phyloP scores from a whole-genome alignment of 371 early-diverging fungal genomes.

The Zychaea mexicana region DNA sequence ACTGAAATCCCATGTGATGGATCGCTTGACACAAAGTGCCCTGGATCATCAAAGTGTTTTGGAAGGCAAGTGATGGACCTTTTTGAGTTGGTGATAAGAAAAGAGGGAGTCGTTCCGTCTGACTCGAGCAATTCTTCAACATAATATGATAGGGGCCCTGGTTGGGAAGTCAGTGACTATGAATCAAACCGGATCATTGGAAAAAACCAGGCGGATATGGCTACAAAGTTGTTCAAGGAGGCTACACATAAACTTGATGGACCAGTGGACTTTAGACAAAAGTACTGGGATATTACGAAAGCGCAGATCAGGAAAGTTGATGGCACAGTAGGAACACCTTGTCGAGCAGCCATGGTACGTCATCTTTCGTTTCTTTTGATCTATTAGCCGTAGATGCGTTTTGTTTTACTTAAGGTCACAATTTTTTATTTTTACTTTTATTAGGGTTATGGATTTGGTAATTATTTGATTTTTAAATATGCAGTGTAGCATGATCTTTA shows the following conservation, averaged over 20 bases:
- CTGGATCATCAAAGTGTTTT: conserved; percentile 39
- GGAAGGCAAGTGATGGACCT: conserved; percentile 27
- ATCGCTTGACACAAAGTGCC: conserved; percentile 34
- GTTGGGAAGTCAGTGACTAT: conserved; percentile 38
- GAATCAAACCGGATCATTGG: conserved; percentile 68
- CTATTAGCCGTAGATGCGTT: too few species aligned
- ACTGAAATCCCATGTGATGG: conserved; percentile 67
- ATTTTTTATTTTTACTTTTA: conserved; percentile 20
- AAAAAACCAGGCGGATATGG: conserved; percentile 44
- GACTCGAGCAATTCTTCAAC: too few species aligned
- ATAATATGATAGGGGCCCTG: conserved; percentile 36
- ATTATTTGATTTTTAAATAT: not conserved
- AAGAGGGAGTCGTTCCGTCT: too few species aligned
- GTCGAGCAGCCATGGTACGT: conserved; percentile 53
- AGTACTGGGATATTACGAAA: conserved; percentile 55
- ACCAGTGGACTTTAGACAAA: conserved; percentile 40
- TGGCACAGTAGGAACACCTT: conserved; percentile 19
- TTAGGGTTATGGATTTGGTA: conserved; percentile 49
- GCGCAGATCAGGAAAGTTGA: conserved; percentile 21
- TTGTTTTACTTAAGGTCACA: conserved; percentile 30
- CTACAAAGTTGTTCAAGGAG: conserved; percentile 29
- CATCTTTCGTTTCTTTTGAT: too few species aligned
- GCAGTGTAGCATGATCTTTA: too few species aligned
- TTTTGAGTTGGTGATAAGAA: not conserved
- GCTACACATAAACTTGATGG: conserved; percentile 17